Conservation (phyloP, 2,329 filamentous ascomycete species). For the Apiospora hydei region DNA sequence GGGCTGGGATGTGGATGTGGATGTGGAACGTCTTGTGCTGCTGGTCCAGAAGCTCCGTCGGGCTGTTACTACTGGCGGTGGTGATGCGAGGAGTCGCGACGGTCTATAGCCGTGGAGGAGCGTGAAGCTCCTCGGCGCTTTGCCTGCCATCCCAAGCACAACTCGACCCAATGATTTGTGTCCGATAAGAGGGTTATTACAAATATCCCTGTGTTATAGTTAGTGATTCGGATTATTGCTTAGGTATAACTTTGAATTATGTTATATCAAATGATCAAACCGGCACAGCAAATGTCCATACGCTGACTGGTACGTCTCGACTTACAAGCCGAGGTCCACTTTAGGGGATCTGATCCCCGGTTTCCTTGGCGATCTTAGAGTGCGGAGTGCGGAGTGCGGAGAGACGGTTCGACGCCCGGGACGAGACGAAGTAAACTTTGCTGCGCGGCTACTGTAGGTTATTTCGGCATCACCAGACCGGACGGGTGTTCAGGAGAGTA, state of each 20-base stretch:
- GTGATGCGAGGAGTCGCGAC: not conserved
- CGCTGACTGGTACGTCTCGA: not conserved
- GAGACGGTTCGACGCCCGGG: not conserved
- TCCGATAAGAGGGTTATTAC: too few species aligned
- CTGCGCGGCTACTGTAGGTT: not conserved
- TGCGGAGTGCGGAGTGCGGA: not conserved
- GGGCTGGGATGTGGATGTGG: not conserved
- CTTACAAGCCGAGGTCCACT: constrained; percentile 5
- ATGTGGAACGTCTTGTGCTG: not conserved
- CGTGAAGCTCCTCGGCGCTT: not conserved
- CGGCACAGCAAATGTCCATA: not conserved
- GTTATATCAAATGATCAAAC: too few species aligned
- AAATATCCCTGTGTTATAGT: too few species aligned
- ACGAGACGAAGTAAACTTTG: not conserved
- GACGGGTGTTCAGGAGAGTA: not conserved
- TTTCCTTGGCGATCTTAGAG: not conserved
- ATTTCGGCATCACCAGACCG: not conserved
- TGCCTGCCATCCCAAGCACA: not conserved
- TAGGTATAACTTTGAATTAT: too few species aligned
- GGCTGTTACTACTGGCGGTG: not conserved
- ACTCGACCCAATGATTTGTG: not conserved
- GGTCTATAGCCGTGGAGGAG: not conserved
- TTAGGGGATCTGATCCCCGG: not conserved
- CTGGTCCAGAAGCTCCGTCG: not conserved
- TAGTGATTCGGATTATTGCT: not conserved